Percentiles rank a stretch among this genome's conserved stretches.
Evolutionary conservation across 495 filamentous ascomycete genomes (phyloP).

Genomic region (Friedmanniomyces simplex): DNA sequence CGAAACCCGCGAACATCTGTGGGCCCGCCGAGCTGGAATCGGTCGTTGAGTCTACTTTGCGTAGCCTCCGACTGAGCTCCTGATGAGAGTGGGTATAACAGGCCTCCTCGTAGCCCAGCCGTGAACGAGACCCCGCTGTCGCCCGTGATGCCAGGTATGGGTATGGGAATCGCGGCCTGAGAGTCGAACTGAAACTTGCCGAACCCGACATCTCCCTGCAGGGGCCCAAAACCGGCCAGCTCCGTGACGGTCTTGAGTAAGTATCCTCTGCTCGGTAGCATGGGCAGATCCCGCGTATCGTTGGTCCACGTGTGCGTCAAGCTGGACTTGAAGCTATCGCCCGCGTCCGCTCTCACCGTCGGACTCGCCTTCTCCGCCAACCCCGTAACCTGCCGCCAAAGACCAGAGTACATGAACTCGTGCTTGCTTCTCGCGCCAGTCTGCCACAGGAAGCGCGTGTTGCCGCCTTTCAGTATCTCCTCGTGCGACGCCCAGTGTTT

Average conservation of each 20-base stretch:
- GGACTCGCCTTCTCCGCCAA: conserved; percentile 64
- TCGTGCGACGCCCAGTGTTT: conserved; percentile 91
- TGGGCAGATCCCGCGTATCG: conserved; percentile 68
- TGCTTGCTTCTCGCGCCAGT: conserved; percentile 52
- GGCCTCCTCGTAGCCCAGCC: conserved; percentile 50
- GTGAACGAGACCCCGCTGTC: conserved; percentile 66
- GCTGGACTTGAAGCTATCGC: conserved; percentile 82
- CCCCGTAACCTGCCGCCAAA: conserved; percentile 81
- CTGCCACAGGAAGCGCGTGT: conserved; percentile 63
- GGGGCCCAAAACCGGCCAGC: conserved; percentile 71
- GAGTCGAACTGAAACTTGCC: conserved; percentile 78
- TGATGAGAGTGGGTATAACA: conserved; percentile 53
- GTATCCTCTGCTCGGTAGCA: conserved; percentile 74
- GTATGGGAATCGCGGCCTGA: conserved; percentile 59
- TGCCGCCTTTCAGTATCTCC: conserved; percentile 73
- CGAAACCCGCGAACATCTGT: conserved; percentile 93
- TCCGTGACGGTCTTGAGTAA: conserved; percentile 66
- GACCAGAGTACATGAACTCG: conserved; percentile 64
- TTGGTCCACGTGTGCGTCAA: conserved; percentile 69
- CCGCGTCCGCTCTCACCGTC: conserved; percentile 71
- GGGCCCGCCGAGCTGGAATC: conserved; percentile 87
- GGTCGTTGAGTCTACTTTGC: conserved; percentile 78
- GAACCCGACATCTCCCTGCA: conserved; percentile 85
- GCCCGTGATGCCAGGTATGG: conserved; percentile 52
- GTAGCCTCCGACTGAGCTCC: conserved; percentile 40